Base-by-base conservation (phyloP, 2,329 filamentous ascomycete species). In the Cercospora canescens region DNA sequence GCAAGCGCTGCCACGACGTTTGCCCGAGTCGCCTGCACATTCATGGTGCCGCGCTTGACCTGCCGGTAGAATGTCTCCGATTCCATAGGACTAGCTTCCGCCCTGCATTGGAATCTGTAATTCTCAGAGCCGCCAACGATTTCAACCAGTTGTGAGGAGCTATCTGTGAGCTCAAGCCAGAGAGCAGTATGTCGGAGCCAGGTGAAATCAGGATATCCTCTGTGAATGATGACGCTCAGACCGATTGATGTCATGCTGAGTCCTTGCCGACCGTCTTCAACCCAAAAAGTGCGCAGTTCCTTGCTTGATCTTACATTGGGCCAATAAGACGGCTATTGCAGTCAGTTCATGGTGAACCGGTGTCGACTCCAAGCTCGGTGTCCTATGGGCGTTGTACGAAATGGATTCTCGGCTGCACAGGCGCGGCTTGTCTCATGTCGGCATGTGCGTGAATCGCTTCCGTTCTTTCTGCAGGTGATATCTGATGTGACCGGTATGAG, bases 21-120 rank as follows among this genome's bases (percentile, higher is more conserved):
- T 0, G 26, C 45, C 2, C 37, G 26, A 58, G 57, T 67, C 9
- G 62, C 37, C 12, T 24, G 11, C 6, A 24, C 56, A 4, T 6
- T 50, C 39, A 67, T 24, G 7, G 35, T 7, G 5, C 67, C 67
- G 4, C 68, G 60, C 1, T 62, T 37, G 18, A 69, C 18, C 63
- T 18, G 62, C 57, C 28, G 64, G 62, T 11, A 67, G 60, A 65
- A 69, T 63, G 18, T 60, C 35, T 32, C 62, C 65, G 41, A 69
- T 11, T 8, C 62, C 65, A 18, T 50, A 60, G 67, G 62, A 11
- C 58, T 28, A 8, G 50, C 34, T 16, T 21, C 45, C 2, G 60
- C 54, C 41, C 24, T 39, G 32, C 34, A 39, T 21, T 69, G 50
- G 26, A 64, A 69, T 14, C 54, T 34, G 35, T 55, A 69, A 8